These are phyloP conservation scores for Mortierella sp. DNA, from an alignment of 371 early-diverging fungal species.

Conservation along the genomic window DNA sequence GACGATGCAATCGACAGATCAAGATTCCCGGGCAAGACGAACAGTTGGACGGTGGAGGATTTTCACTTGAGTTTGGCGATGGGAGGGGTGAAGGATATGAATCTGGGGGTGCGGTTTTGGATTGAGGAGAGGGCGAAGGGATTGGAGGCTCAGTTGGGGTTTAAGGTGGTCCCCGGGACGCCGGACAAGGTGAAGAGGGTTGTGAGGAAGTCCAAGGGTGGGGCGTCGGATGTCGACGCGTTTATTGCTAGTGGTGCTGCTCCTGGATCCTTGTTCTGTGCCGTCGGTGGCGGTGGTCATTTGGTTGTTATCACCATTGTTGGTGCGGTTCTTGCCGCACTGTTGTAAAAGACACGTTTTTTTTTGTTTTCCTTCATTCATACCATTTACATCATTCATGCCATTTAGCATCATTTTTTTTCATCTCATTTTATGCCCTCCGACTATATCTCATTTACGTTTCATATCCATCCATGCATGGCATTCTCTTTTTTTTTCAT, in stretches of 20 bases:
- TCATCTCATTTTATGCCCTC: background rate
- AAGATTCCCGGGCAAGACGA: conserved; percentile 7
- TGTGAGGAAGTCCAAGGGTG: background rate
- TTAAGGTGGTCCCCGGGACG: conserved; percentile 17
- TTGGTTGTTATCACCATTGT: background rate
- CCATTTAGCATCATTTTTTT: too few relatives aligned
- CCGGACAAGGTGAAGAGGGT: conserved; percentile 19
- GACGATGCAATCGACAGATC: conserved; percentile 49
- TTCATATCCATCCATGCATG: too few relatives aligned
- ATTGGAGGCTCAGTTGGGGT: conserved; percentile 13
- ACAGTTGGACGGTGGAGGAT: conserved; percentile 24
- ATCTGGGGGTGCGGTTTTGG: conserved; percentile 54
- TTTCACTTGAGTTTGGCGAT: conserved; percentile 5
- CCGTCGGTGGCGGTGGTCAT: background rate
- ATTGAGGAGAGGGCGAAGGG: conserved; percentile 7
- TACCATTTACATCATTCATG: background rate
- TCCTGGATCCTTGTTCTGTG: background rate
- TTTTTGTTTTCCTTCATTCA: background rate
- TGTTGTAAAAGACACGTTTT: background rate
- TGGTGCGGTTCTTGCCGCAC: background rate
- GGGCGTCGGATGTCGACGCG: conserved; percentile 7
- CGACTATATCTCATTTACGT: background rate
- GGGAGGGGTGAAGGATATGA: conserved; percentile 17
- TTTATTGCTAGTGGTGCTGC: background rate
- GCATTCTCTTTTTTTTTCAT: too few relatives aligned